phyloP scores from a whole-genome alignment of 768 basidiomycete species.

The Gloeopeniophorella convolvens region DNA sequence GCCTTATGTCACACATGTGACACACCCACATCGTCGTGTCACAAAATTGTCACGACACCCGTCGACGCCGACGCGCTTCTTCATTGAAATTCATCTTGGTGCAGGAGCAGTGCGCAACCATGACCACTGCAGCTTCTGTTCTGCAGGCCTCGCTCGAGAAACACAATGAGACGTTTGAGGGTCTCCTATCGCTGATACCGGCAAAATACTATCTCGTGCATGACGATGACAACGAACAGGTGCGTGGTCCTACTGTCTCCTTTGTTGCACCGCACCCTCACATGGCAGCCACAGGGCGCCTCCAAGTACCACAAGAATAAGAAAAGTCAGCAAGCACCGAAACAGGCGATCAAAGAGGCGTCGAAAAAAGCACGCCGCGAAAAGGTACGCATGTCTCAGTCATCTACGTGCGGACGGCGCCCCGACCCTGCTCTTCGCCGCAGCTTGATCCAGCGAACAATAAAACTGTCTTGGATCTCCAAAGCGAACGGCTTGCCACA shows the following conservation, averaged over 20 bases:
- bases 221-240: conserved; percentile 64
- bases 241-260: conserved; percentile 24
- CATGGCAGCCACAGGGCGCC: conserved; percentile 32
- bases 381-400: conserved; percentile 51
- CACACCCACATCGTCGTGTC: not conserved
- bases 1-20: not conserved
- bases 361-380: conserved; percentile 83
- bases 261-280: not conserved
- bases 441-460: conserved; percentile 93
- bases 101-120: no score
- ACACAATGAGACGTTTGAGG: conserved; percentile 85
- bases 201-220: conserved; percentile 79
- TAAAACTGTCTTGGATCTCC: conserved; percentile 61
- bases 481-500: conserved; percentile 18
- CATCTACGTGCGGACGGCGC: not conserved
- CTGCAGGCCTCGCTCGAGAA: conserved; percentile 63
- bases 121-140: conserved; percentile 43
- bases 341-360: conserved; percentile 83
- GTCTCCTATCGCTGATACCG: conserved; percentile 78
- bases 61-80: not conserved
- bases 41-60: not conserved
- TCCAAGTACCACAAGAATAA: conserved; percentile 83
- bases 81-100: no score
- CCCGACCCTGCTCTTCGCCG: not conserved
- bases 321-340: conserved; percentile 69